A percentile compares a stretch with the other conserved stretches of the same genome.
Conservation (phyloP, 2,329 filamentous ascomycete species). For the Fusarium tupiense region DNA sequence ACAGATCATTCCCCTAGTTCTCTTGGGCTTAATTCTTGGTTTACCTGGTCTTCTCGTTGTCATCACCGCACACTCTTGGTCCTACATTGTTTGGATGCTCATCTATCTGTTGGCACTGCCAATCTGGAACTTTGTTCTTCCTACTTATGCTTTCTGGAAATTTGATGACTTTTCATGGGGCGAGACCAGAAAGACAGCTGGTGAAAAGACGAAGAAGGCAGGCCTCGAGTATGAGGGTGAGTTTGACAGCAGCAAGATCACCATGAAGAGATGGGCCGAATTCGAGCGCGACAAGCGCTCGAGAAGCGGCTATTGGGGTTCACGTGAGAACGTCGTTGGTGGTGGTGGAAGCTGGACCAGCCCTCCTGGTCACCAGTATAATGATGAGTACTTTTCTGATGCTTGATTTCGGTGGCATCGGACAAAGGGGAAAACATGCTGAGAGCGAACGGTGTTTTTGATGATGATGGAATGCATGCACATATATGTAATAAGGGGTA, state of each 20-base stretch:
- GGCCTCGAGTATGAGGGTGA: constrained; percentile 91
- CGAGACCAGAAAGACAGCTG: constrained; percentile 94
- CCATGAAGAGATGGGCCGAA: constrained; percentile 98
- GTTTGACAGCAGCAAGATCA: constrained; percentile 98
- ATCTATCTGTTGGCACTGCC: constrained; percentile 94
- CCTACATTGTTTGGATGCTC: constrained; percentile 95
- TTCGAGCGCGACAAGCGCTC: constrained; percentile 78
- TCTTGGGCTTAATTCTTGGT: constrained; percentile 91
- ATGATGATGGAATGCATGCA: constrained; percentile 34
- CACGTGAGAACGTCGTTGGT: constrained; percentile 60
- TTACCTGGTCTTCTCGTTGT: constrained; percentile 92
- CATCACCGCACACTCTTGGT: constrained; percentile 89
- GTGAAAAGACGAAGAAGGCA: constrained; percentile 87
- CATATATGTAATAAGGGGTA: constrained; percentile 41
- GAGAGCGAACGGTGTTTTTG: constrained; percentile 34
- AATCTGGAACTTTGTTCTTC: constrained; percentile 97
- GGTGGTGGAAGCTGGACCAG: constrained; percentile 56
- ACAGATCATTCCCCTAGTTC: constrained; percentile 89
- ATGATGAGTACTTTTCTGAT: constrained; percentile 67
- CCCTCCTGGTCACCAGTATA: constrained; percentile 57
- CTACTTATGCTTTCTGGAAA: constrained; percentile 97
- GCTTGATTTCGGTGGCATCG: constrained; percentile 46
- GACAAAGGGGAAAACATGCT: constrained; percentile 28
- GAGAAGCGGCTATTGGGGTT: constrained; percentile 62
- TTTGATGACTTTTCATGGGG: constrained; percentile 99